phyloP scores from a whole-genome alignment of 495 filamentous ascomycete species.

The Viridothelium virens region DNA sequence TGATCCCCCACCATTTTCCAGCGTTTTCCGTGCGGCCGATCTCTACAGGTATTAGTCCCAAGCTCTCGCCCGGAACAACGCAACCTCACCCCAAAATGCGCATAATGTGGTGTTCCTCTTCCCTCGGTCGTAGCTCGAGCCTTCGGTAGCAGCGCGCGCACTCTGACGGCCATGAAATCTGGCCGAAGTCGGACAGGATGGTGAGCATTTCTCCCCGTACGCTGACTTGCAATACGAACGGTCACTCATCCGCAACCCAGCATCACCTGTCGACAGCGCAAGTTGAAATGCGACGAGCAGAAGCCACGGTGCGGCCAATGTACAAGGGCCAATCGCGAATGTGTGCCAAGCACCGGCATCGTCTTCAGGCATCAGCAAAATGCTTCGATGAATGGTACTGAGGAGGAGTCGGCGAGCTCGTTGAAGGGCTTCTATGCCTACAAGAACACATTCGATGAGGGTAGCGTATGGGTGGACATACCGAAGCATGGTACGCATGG shows the following conservation, averaged over 20 bases:
- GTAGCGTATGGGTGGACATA: constrained; percentile 56
- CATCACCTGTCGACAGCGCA: constrained; percentile 55
- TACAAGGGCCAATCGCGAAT: constrained; percentile 52
- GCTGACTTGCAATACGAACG: background rate
- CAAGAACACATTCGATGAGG: constrained; percentile 57
- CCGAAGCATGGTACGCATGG: constrained; percentile 39
- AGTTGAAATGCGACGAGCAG: constrained; percentile 58
- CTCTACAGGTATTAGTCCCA: background rate
- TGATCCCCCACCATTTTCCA: background rate
- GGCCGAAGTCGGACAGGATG: constrained; percentile 40
- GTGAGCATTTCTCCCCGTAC: constrained; percentile 27
- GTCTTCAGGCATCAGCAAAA: constrained; percentile 67
- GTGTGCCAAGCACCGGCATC: constrained; percentile 54
- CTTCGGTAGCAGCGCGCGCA: background rate
- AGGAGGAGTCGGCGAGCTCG: constrained; percentile 36
- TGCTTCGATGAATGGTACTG: constrained; percentile 56
- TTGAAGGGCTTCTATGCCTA: constrained; percentile 63
- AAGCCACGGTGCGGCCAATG: constrained; percentile 53
- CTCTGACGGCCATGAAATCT: constrained; percentile 8
- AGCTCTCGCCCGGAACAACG: background rate
- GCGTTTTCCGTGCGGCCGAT: constrained; percentile 3
- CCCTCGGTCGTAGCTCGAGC: background rate
- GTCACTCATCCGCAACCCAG: constrained; percentile 24
- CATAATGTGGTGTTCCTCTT: background rate
- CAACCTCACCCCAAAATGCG: background rate